Evolutionary conservation across 805 yeast genomes (phyloP).

Genomic region (Yamadazyma phyllophila): DNA sequence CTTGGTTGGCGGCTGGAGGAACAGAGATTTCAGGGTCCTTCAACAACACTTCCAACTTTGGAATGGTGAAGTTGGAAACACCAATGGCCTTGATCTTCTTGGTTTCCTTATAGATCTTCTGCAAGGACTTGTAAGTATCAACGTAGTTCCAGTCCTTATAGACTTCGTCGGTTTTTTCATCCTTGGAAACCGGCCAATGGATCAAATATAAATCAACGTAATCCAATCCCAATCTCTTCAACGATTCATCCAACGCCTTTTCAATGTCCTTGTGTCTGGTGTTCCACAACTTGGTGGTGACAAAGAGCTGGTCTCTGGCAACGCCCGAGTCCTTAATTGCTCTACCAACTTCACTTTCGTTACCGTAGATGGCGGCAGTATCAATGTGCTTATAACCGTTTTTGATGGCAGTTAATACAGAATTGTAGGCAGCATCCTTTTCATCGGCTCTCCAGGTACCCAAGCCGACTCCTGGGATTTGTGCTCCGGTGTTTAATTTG

Average conservation of each 20-base stretch:
- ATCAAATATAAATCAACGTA: conserved; percentile 77
- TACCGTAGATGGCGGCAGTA: conserved; percentile 67
- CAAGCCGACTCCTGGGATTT: conserved; percentile 66
- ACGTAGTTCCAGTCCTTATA: conserved; percentile 28
- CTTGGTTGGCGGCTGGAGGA: conserved; percentile 34
- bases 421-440: conserved; percentile 48
- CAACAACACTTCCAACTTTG: conserved; percentile 26
- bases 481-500: conserved; percentile 59
- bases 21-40: conserved; percentile 22
- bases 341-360: conserved; percentile 64
- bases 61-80: conserved; percentile 34
- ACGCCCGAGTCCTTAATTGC: conserved; percentile 56
- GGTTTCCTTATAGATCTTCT: conserved; percentile 51
- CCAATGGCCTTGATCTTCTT: conserved; percentile 31
- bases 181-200: conserved; percentile 67
- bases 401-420: conserved; percentile 60
- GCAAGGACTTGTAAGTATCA: conserved; percentile 44
- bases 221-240: conserved; percentile 63
- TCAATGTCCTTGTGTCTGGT: conserved; percentile 51
- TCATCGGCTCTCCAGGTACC: conserved; percentile 70
- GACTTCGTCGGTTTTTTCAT: conserved; percentile 22
- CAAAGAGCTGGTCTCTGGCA: conserved; percentile 61
- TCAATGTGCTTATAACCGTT: conserved; percentile 77
- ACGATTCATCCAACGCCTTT: conserved; percentile 54
- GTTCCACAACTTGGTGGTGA: conserved; percentile 72